Evolutionary conservation across 352 stramenopile genomes (phyloP).

Genomic region (Globisporangium nunn): DNA sequence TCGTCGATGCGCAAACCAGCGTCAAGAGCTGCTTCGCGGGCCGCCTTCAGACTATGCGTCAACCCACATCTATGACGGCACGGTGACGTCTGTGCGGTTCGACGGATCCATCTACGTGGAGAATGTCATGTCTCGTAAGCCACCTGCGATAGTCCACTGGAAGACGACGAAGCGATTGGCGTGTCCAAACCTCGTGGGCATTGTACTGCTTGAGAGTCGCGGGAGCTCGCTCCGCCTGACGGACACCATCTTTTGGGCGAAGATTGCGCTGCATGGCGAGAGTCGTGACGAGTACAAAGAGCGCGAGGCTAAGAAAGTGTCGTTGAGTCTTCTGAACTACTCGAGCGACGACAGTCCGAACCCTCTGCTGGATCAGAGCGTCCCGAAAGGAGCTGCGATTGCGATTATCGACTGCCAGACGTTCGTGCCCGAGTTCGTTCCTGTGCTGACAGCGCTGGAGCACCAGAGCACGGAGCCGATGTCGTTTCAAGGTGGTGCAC

Average conservation of each 20-base stretch:
- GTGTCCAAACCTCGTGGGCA: constrained; percentile 73
- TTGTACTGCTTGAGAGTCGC: constrained; percentile 54
- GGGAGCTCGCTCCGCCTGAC: constrained; percentile 35
- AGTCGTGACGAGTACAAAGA: constrained; percentile 57
- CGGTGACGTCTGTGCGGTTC: constrained; percentile 36
- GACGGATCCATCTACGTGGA: constrained; percentile 60
- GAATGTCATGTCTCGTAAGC: constrained; percentile 49
- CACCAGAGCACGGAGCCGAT: constrained; percentile 59
- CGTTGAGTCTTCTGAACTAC: constrained; percentile 69
- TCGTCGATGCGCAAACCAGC: constrained; percentile 35
- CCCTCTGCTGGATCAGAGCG: constrained; percentile 31
- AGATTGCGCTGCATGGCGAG: constrained; percentile 66
- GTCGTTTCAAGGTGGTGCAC: constrained; percentile 63
- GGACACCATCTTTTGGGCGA: constrained; percentile 70
- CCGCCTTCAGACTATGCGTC: constrained; percentile 49
- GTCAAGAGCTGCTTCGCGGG: constrained; percentile 45
- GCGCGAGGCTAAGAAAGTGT: constrained; percentile 49
- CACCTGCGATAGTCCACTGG: constrained; percentile 68
- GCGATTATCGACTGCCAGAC: constrained; percentile 84
- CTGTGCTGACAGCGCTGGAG: constrained; percentile 76
- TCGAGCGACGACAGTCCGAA: constrained; percentile 53
- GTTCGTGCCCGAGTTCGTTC: constrained; percentile 85
- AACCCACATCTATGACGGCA: constrained; percentile 79
- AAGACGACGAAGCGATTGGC: constrained; percentile 70
- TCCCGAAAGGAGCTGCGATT: constrained; percentile 44